Percentiles rank a stretch among this genome's conserved stretches.
These are phyloP conservation scores for Syzygium jambos DNA, from an alignment of 345 rosid genomes.

Conservation along the genomic window DNA sequence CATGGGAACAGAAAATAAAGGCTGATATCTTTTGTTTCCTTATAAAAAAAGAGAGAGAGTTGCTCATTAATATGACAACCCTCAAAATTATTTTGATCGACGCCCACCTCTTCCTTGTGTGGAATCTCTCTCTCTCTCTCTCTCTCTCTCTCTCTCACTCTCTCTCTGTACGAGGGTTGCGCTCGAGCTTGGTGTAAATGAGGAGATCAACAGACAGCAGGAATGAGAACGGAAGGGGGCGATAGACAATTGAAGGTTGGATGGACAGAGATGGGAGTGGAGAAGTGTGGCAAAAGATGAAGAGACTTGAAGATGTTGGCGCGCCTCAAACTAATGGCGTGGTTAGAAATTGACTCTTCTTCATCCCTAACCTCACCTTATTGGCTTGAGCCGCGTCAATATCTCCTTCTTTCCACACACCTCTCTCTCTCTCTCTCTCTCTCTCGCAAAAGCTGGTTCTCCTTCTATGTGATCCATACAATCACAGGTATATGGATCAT, in stretches of 20 bases:
- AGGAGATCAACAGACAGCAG: neutral
- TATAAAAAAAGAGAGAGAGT: neutral
- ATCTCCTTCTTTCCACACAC: constrained; percentile 14
- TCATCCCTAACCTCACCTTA: constrained; percentile 1
- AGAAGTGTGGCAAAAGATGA: neutral
- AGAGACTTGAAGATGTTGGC: constrained; percentile 27
- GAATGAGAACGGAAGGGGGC: neutral
- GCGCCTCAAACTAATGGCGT: constrained; percentile 31
- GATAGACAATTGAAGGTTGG: neutral
- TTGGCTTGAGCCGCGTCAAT: constrained; percentile 53
- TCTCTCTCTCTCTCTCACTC: neutral
- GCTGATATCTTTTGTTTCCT: neutral
- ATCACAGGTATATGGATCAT: neutral
- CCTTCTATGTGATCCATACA: neutral
- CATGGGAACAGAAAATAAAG: neutral
- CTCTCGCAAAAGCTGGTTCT: neutral
- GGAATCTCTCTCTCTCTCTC: neutral
- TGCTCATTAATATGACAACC: neutral
- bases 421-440: neutral
- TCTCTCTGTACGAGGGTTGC: neutral
- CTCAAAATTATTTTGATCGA: neutral
- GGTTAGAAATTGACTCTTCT: constrained; percentile 11
- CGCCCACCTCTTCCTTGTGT: neutral
- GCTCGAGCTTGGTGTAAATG: neutral
- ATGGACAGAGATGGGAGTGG: neutral